Conservation (phyloP, 225 moss, liverwort and hornwort genomes). For the Asterella californica region DNA sequence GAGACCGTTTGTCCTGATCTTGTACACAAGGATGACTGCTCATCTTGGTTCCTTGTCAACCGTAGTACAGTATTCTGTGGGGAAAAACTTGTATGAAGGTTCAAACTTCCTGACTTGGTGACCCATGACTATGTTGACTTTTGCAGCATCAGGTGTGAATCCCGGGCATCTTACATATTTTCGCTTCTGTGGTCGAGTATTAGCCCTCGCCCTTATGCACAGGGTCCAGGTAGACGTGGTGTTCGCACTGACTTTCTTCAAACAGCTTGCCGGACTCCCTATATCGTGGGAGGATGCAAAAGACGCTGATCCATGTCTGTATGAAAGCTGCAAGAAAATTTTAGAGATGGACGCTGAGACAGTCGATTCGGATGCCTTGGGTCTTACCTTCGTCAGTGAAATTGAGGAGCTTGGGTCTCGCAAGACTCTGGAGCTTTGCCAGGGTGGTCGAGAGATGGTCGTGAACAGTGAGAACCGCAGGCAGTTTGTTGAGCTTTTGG, state of each 20-base stretch:
- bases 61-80: background rate
- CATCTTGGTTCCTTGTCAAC: background rate
- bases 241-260: conserved; percentile 90
- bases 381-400: conserved; percentile 89
- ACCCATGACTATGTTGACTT: background rate
- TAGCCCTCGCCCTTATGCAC: conserved; percentile 94
- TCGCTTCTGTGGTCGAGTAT: conserved; percentile 88
- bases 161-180: conserved; percentile 97
- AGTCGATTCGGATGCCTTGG: conserved; percentile 74
- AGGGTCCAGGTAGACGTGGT: conserved; percentile 97
- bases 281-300: conserved; percentile 98
- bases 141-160: conserved; percentile 97
- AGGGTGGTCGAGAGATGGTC: conserved; percentile 77
- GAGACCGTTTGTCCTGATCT: background rate
- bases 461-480: conserved; percentile 82
- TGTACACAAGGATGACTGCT: background rate
- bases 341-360: conserved; percentile 81
- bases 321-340: conserved; percentile 94
- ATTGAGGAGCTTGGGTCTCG: conserved; percentile 86
- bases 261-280: conserved; percentile 88
- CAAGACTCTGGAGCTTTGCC: conserved; percentile 85
- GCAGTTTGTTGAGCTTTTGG: conserved; percentile 87
- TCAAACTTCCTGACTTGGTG: background rate
- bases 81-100: background rate
- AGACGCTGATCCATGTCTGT: conserved; percentile 86